Percentiles rank a stretch among this genome's conserved stretches.
phyloP scores from a whole-genome alignment of 1,139 yeast species.

The Pichia norvegensis region DNA sequence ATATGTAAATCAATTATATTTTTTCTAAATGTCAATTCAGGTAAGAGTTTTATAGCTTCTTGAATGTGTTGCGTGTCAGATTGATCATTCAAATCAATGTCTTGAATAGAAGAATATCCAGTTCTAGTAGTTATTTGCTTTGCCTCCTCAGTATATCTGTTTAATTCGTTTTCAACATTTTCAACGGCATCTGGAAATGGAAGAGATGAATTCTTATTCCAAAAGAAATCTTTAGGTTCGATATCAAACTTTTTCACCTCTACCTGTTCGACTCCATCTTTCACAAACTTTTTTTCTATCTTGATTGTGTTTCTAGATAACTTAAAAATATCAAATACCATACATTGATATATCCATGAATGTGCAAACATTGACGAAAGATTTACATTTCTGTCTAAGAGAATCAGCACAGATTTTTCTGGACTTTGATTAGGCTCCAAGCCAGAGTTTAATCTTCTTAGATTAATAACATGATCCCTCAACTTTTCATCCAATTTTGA shows the following conservation, averaged over 20 bases:
- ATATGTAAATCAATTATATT: constrained; percentile 90
- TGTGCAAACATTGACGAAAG: constrained; percentile 91
- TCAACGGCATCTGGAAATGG: constrained; percentile 99
- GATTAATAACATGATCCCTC: constrained; percentile 75
- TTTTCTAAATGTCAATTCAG: constrained; percentile 85
- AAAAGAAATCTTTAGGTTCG: constrained; percentile 88
- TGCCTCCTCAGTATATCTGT: constrained; percentile 78
- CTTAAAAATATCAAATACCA: constrained; percentile 86
- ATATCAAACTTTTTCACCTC: constrained; percentile 63
- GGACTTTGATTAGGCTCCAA: constrained; percentile 20
- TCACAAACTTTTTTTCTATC: constrained; percentile 28
- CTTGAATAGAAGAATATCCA: constrained; percentile 61
- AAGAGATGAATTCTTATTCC: constrained; percentile 74
- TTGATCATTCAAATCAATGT: constrained; percentile 56
- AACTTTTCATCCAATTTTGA: constrained; percentile 74
- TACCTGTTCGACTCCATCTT: constrained; percentile 29
- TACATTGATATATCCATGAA: constrained; percentile 96
- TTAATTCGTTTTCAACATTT: constrained; percentile 78
- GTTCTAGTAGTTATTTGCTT: constrained; percentile 75
- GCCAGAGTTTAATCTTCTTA: constrained; percentile 32
- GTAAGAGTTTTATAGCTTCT: constrained; percentile 85
- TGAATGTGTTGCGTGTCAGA: constrained; percentile 72
- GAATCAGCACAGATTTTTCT: constrained; percentile 68
- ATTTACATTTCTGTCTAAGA: constrained; percentile 84
- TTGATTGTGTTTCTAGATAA: constrained; percentile 74